Conservation (phyloP, 805 yeast genomes). For the Nakazawaea ambrosiae region DNA sequence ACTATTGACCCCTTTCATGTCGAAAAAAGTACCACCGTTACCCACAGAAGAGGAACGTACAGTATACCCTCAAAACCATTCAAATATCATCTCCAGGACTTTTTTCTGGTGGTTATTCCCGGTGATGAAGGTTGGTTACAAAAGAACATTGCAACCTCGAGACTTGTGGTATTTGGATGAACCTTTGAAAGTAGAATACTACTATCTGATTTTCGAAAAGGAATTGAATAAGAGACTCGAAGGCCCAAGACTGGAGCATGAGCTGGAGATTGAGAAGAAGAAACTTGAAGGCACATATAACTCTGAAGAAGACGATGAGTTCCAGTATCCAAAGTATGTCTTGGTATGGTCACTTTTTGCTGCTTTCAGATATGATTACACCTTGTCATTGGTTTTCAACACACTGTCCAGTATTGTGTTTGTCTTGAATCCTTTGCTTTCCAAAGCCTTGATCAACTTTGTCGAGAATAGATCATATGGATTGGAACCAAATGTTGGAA, state of each 20-base stretch:
- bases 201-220: constrained; percentile 27
- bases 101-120: constrained; percentile 69
- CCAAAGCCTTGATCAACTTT: constrained; percentile 56
- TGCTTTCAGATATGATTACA: constrained; percentile 35
- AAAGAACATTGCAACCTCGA: constrained; percentile 58
- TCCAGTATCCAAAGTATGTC: constrained; percentile 31
- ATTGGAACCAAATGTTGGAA: constrained; percentile 33
- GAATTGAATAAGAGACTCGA: constrained; percentile 25
- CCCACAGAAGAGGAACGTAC: constrained; percentile 45
- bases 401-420: constrained; percentile 38
- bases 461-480: constrained; percentile 47
- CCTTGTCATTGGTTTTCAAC: constrained; percentile 33
- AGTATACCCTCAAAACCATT: constrained; percentile 33
- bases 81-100: constrained; percentile 34
- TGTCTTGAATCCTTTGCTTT: constrained; percentile 60
- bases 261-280: constrained; percentile 24
- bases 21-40: constrained; percentile 40
- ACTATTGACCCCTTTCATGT: constrained; percentile 25
- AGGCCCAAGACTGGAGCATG: constrained; percentile 18
- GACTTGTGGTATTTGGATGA: constrained; percentile 49
- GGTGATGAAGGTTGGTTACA: constrained; percentile 58
- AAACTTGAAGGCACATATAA: constrained; percentile 22
- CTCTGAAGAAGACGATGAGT: constrained; percentile 28
- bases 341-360: constrained; percentile 36
- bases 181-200: constrained; percentile 34